These are phyloP conservation scores for Cryphonectria parasitica DNA, from an alignment of 2,329 filamentous ascomycete genomes.

Conservation along the genomic window DNA sequence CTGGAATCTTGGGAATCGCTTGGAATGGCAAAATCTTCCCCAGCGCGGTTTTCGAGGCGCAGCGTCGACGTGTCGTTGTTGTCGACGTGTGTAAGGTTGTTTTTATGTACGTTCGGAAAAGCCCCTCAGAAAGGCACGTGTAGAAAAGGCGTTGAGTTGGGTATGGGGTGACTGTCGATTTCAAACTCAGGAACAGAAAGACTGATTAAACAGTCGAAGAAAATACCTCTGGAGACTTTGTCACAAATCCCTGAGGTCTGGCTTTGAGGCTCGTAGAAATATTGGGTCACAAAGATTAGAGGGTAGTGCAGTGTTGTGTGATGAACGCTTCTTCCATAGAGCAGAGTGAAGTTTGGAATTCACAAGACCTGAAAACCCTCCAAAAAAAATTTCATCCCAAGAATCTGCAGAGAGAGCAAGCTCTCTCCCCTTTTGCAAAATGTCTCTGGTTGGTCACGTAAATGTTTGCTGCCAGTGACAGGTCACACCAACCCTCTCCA, in stretches of 20 bases:
- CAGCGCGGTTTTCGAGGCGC: neutral
- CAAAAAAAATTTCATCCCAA: neutral
- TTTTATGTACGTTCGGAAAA: neutral
- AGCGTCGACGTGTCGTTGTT: neutral
- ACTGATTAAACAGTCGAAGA: neutral
- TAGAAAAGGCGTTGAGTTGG: neutral
- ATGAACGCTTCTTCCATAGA: neutral
- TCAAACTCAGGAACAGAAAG: neutral
- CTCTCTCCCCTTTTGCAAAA: neutral
- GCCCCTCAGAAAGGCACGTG: neutral
- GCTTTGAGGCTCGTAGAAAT: neutral
- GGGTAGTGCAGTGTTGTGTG: neutral
- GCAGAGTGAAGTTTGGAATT: neutral
- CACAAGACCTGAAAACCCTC: neutral
- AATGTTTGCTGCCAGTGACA: conserved; percentile 27
- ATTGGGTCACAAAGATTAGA: neutral
- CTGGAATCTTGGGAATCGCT: neutral
- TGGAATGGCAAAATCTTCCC: neutral
- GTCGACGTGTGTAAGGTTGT: neutral
- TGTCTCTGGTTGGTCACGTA: neutral
- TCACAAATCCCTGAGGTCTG: neutral
- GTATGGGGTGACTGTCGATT: neutral
- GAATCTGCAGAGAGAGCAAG: neutral
- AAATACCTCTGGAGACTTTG: neutral
- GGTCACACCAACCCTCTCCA: conserved; percentile 16